Conservation (phyloP, 2,329 filamentous ascomycete genomes). For the Fusarium oligoseptatum region DNA sequence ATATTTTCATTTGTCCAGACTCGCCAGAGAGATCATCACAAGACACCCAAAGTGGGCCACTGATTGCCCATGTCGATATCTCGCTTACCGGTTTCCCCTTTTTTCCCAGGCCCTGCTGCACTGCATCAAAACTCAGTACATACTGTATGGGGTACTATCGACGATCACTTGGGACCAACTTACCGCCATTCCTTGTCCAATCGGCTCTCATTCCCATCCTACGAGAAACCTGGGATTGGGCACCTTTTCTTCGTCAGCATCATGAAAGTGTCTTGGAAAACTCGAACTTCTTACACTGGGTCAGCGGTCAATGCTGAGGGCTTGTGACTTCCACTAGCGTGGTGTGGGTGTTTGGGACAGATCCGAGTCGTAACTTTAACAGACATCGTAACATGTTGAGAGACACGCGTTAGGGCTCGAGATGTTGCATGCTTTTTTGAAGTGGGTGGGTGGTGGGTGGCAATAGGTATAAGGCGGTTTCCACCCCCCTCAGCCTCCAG, state of each 20-base stretch:
- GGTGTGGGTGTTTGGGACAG: not conserved
- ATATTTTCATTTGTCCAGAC: conserved; percentile 3
- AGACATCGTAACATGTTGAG: not conserved
- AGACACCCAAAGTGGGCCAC: not conserved
- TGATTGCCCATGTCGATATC: not conserved
- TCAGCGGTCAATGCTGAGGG: not conserved
- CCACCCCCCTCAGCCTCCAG: not conserved
- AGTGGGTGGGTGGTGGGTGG: not conserved
- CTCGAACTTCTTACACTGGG: not conserved
- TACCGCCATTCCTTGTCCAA: conserved; percentile 8
- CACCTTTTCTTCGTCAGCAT: not conserved
- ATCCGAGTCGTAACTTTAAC: not conserved
- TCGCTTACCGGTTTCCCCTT: not conserved
- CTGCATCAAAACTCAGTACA: not conserved
- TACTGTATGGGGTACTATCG: conserved; percentile 5
- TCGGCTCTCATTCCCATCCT: not conserved
- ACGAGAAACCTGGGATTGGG: not conserved
- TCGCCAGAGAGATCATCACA: not conserved
- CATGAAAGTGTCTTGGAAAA: not conserved
- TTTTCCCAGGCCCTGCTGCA: not conserved
- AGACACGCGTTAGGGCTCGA: not conserved
- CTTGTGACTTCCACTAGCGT: not conserved
- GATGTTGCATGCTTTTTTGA: not conserved
- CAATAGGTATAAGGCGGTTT: not conserved
- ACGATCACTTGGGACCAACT: conserved; percentile 3